Base-by-base conservation (phyloP, 2,329 filamentous ascomycete genomes). In the Fusarium newnesense region DNA sequence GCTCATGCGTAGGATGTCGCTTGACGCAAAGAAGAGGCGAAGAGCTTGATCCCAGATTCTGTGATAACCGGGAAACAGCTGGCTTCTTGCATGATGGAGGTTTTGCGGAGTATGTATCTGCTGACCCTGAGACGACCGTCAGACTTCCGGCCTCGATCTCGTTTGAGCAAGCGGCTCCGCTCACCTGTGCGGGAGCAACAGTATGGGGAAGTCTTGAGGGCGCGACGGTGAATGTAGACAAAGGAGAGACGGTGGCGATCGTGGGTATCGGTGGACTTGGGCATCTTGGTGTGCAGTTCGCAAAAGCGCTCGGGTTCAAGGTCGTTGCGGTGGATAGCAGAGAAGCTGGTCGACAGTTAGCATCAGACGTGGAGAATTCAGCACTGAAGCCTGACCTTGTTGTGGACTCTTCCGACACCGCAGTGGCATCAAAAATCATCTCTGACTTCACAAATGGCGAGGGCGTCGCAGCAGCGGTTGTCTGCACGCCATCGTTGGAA, bases 41-140 rank as follows among this genome's bases (percentile, higher is more conserved):
- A 5, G 40, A 50, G 5, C 64, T 66, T 52, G 64, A 67, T 19
- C 61, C 64, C 0, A 54, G 64, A 8, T 67, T 67, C 5, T 67
- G 64, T 16, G 15, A 67, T 4, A 6, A 18, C 4, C 37, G 64
- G 2, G 50, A 67, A 15, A 67, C 64, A 26, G 60, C 60, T n/a
- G 64, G 64, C 2, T 67, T 67, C 37, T 40, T 67, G 11, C 64
- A 66, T 4, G 61, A 67, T 11, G 61, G 64, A 12, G 64, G 61
- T 0, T 67, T 67, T 24, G 64, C 64, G 13, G 64, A 66, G 30
- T 67, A 59, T 13, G 44, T 19, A 3, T 50, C 60, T 44, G 61
- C 64, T 9, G 64, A 67, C 2, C 64, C 64, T 0, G 50, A 50
- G 30, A 67, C 61, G 1, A 66, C 32, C 0, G 61, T 67, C 16